Base-by-base conservation (phyloP, 2,329 filamentous ascomycete genomes). In the Exophiala spinifera region DNA sequence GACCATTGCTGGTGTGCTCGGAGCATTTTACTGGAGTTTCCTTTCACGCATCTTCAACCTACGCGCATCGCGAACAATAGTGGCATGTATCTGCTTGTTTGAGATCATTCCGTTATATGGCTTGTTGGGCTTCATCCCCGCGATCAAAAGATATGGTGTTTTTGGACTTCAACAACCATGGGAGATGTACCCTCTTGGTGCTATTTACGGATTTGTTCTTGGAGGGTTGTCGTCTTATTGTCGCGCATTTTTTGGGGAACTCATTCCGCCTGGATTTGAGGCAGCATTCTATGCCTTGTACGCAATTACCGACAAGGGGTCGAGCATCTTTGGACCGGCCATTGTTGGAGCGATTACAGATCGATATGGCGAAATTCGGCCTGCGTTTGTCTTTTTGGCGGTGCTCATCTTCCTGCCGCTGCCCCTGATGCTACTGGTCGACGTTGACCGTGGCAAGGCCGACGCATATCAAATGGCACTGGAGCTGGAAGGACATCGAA, bases 211-310 rank as follows among this genome's bases (percentile, higher is more conserved):
- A 0, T 83, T 99, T 46, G 91, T 97, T 1, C 83, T 97, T 25
- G 94, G 94, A n/a, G 94, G 94, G 0, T 75, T 99, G 37, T 90
- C 88, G 54, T 88, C 87, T 20, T 96, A 97, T 71, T 97, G 94
- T 68, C 86, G 94, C 39, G 91, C 89, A 57, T 79, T 99, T 3
- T 99, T 89, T 67, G 91, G 91, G 36, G 91, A 97, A 70, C 79
- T 99, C 53, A 95, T 99, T 51, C 94, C 94, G 1, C 89, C 90
- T 0, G 94, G 94, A 3, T 95, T 88, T 25, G 94, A 99, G 72
- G 91, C 94, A 0, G 91, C 92, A 0, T 99, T 99, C 68, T 99
- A 95, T 68, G 91, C 92, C 0, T 78, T 99, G 1, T 99, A 97
- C 68, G 94, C 94, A 33, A 96, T 97, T 60, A 97, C 94, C 1